Evolutionary conservation across 2,329 filamentous ascomycete species (phyloP).

Genomic region (Kalaharituber pfeilii): DNA sequence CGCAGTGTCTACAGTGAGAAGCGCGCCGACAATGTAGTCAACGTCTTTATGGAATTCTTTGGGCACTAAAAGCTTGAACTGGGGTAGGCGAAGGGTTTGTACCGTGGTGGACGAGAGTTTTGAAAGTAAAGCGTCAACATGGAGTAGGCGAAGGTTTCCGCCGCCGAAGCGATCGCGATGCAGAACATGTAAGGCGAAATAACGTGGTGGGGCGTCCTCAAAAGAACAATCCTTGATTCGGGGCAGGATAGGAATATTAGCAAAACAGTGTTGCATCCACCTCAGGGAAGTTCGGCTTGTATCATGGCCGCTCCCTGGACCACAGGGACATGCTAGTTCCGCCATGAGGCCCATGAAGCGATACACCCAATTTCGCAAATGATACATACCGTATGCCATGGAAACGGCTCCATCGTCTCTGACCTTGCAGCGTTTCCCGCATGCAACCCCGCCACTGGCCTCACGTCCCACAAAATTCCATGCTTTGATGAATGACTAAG

Average conservation of each 20-base stretch:
- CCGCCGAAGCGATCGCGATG: constrained; percentile 20
- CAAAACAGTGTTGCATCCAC: no score
- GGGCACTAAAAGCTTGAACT: constrained; percentile 23
- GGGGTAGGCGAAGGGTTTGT: constrained; percentile 13
- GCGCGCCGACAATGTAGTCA: constrained; percentile 18
- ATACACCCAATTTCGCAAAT: neutral
- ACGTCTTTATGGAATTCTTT: constrained; percentile 25
- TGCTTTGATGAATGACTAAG: constrained; percentile 20
- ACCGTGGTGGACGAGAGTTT: constrained; percentile 11
- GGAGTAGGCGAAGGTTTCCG: constrained; percentile 20
- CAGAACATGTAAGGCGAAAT: constrained; percentile 23
- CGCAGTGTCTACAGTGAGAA: constrained; percentile 14
- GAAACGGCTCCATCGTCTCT: constrained; percentile 23
- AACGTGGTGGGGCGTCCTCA: constrained; percentile 20
- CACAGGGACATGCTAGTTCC: no score
- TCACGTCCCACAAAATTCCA: constrained; percentile 24
- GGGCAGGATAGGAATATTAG: no score
- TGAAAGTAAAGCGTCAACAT: constrained; percentile 15
- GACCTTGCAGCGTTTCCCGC: constrained; percentile 16
- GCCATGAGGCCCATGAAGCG: no score
- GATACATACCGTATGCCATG: constrained; percentile 23
- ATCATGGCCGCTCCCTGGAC: no score
- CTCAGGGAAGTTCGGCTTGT: no score
- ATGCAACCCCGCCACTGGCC: constrained; percentile 16
- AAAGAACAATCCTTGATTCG: constrained; percentile 21